Evolutionary conservation across 352 stramenopile species (phyloP).

Genomic region (Globisporangium paddicum): DNA sequence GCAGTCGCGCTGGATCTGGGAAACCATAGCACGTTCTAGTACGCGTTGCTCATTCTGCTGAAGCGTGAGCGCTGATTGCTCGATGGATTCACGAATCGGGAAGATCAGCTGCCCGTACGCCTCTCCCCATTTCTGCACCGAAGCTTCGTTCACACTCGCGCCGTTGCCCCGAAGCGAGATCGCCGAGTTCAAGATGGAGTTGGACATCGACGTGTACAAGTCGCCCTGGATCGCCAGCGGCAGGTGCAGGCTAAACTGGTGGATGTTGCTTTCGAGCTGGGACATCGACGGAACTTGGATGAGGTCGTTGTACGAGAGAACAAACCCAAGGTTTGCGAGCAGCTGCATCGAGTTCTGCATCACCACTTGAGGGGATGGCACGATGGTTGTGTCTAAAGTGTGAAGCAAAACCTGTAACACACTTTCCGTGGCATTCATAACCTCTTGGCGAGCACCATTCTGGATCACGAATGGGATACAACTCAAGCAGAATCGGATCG

Average conservation of each 20-base stretch:
- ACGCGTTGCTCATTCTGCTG: conserved; percentile 74
- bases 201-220: conserved; percentile 76
- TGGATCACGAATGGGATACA: conserved; percentile 60
- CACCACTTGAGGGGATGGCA: conserved; percentile 52
- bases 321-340: conserved; percentile 55
- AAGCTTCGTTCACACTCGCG: conserved; percentile 14
- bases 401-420: conserved; percentile 48
- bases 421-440: conserved; percentile 47
- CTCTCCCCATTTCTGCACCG: conserved; percentile 42
- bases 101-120: conserved; percentile 56
- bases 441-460: conserved; percentile 41
- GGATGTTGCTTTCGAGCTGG: conserved; percentile 63
- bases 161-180: conserved; percentile 45
- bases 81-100: conserved; percentile 66
- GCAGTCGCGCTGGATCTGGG: conserved; percentile 64
- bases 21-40: conserved; percentile 55
- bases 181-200: conserved; percentile 72
- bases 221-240: conserved; percentile 67
- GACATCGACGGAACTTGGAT: conserved; percentile 60
- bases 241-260: conserved; percentile 69
- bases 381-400: conserved; percentile 58
- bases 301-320: conserved; percentile 70
- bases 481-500: conserved; percentile 49
- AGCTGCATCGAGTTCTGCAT: conserved; percentile 70
- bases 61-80: conserved; percentile 56